Evolutionary conservation across 768 basidiomycete genomes (phyloP), one percentile per base, ranked within the genome.

Genomic region (Amanita muscaria): DNA sequence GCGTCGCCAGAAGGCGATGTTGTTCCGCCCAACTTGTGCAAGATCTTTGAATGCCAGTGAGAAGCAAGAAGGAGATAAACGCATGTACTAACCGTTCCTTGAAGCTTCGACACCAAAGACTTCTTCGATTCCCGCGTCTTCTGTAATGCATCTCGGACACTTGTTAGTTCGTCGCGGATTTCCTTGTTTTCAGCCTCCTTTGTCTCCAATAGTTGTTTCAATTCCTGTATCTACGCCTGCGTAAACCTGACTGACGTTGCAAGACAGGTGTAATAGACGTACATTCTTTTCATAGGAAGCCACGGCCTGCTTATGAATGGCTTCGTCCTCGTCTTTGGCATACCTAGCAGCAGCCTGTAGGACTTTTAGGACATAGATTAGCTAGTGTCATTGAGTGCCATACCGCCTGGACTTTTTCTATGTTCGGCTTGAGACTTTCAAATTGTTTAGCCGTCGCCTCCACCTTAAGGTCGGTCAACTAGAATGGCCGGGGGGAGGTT

Each of bases 41-140:
- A 21, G n/a, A 46, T 39, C 44, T 46, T 16, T 24, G 30, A 5
- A n/a, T 10, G 14, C 12, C 4, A 31, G 27, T 46, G 10, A 46
- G 27, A 5, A 10, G 18, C 18, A 15, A 12, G 18, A 19, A n/a
- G 11, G 16, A 22, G 9, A 21, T 46, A 25, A 42, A 40, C 19
- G 25, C 31, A 36, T 22, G 12, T 11, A 46, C 56, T 53, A 42
- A 61, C 57, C 32, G 59, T 57, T 25, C 44, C 52, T 33, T 58
- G 59, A 18, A 65, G 50, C 35, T 61, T 59, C 18, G 52, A 49
- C 22, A 65, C 58, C 35, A 65, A 50, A 12, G 41, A 50, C 35
- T 57, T 58, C 12, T 59, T 58, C 27, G 45, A 58, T 14, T 58
- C 59, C 44, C 62, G 61, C 2, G 53, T 46, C 50, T 56, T 64